phyloP scores from a whole-genome alignment of 2,329 filamentous ascomycete species.

The Didymella arachidicola region DNA sequence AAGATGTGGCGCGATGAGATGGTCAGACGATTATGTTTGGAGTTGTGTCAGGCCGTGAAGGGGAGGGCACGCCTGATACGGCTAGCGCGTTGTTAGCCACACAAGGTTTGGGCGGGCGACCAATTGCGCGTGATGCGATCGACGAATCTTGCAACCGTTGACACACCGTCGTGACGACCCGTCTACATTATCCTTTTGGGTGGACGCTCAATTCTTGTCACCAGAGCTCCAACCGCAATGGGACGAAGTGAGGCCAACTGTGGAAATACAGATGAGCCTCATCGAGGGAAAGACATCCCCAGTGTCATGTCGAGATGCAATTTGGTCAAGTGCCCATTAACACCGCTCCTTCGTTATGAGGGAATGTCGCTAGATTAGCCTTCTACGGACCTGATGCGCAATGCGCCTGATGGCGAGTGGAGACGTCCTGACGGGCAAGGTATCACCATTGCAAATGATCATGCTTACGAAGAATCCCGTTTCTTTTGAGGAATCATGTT shows the following conservation, averaged over 20 bases:
- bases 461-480: too few species aligned
- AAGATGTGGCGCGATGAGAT: conserved; percentile 14
- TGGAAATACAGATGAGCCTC: not conserved
- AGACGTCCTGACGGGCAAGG: not conserved
- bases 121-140: too few species aligned
- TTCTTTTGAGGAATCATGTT: too few species aligned
- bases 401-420: not conserved
- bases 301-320: not conserved
- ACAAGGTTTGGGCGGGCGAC: too few species aligned
- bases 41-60: conserved; percentile 23
- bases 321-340: not conserved
- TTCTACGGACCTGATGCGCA: not conserved
- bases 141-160: too few species aligned
- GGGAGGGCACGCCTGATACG: too few species aligned
- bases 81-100: too few species aligned
- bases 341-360: not conserved
- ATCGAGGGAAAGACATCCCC: not conserved
- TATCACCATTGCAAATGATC: not conserved
- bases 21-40: conserved; percentile 42
- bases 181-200: too few species aligned
- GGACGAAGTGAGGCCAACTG: not conserved
- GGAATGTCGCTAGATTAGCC: not conserved
- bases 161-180: too few species aligned
- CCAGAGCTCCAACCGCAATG: conserved; percentile 2
- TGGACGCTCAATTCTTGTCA: not conserved